Percentiles rank a stretch among this genome's conserved stretches.
Conservation (phyloP, 768 basidiomycete genomes). For the Scleroderma citrinum region DNA sequence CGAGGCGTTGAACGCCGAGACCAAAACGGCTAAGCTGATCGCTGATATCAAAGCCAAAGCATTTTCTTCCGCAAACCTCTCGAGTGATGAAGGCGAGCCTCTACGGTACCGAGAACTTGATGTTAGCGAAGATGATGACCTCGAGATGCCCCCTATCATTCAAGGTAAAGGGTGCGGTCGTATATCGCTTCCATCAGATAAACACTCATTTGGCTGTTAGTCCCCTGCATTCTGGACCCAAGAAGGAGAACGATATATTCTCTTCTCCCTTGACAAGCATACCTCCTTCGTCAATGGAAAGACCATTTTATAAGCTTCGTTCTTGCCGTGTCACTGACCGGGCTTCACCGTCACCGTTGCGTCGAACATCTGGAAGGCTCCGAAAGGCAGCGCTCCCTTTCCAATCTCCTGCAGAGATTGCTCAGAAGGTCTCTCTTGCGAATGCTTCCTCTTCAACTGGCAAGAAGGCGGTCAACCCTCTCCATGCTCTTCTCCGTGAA, state of each 20-base stretch:
- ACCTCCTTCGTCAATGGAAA: slow-evolving; percentile 9
- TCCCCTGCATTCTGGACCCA: background rate
- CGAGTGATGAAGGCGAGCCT: slow-evolving; percentile 39
- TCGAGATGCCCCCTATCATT: slow-evolving; percentile 14
- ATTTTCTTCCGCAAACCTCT: slow-evolving; percentile 35
- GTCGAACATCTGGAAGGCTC: slow-evolving; percentile 15
- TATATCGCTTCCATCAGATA: background rate
- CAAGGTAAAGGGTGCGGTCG: slow-evolving; percentile 2
- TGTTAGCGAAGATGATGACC: slow-evolving; percentile 48
- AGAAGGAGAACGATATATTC: slow-evolving; percentile 2
- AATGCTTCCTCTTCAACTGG: slow-evolving; percentile 1
- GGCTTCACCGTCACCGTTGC: slow-evolving; percentile 3
- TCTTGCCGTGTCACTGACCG: background rate
- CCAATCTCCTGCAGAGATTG: slow-evolving; percentile 9
- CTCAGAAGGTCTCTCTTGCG: slow-evolving; percentile 4
- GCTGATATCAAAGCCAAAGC: slow-evolving; percentile 62
- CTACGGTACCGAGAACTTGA: slow-evolving; percentile 40
- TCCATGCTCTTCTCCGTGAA: slow-evolving; percentile 51
- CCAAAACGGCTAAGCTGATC: slow-evolving; percentile 54
- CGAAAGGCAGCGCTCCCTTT: slow-evolving; percentile 10
- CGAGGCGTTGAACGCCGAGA: slow-evolving; percentile 23
- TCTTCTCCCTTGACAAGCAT: slow-evolving; percentile 21
- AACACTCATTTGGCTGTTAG: slow-evolving; percentile 7
- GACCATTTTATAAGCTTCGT: background rate
- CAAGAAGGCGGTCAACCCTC: slow-evolving; percentile 39